These are phyloP conservation scores for Przewalskia tangutica DNA, from an alignment of 257 asterid species.

Conservation along the genomic window DNA sequence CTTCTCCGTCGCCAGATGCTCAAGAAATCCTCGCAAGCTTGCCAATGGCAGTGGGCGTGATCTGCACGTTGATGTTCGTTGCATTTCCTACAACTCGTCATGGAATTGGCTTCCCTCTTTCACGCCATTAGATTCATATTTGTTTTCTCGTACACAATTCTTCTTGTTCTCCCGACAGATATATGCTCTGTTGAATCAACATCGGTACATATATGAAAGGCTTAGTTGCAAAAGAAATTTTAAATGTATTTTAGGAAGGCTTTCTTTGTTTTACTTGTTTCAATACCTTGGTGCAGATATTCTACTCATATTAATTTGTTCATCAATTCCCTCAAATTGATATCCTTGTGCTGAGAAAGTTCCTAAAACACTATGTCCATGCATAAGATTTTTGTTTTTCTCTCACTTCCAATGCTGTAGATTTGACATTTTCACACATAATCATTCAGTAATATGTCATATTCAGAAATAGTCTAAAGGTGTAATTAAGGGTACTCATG, in stretches of 20 bases:
- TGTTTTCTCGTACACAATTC: too few relatives aligned
- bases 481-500: too few relatives aligned
- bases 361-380: too few relatives aligned
- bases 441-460: too few relatives aligned
- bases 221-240: background rate
- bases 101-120: slow-evolving; percentile 87
- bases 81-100: slow-evolving; percentile 58
- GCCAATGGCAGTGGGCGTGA: slow-evolving; percentile 54
- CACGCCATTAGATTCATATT: slow-evolving; percentile 21
- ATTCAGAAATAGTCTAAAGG: too few relatives aligned
- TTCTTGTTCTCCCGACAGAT: too few relatives aligned
- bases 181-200: too few relatives aligned
- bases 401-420: too few relatives aligned
- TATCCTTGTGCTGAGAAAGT: background rate
- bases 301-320: background rate
- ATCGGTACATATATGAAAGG: background rate
- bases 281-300: background rate
- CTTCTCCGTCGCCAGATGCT: slow-evolving; percentile 50
- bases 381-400: too few relatives aligned
- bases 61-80: slow-evolving; percentile 53
- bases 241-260: background rate
- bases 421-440: too few relatives aligned
- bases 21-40: slow-evolving; percentile 36
- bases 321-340: background rate
- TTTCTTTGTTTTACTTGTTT: background rate